Evolutionary conservation across 306 rosid species (phyloP), one percentile per base, ranked within the genome.

Genomic region (Parietaria judaica): DNA sequence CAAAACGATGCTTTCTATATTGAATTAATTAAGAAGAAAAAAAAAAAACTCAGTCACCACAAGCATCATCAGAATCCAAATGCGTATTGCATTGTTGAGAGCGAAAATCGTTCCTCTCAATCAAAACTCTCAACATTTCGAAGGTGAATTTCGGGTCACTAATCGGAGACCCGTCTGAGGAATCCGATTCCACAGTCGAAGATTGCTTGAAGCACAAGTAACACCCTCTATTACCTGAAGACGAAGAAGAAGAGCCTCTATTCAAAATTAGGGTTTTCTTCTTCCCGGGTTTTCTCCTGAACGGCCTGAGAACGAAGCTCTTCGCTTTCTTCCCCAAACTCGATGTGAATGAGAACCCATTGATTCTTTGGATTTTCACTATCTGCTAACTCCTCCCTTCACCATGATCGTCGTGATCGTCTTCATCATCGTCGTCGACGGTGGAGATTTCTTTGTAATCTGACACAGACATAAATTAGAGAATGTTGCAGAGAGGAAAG

Each of bases 21-120:
- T 41, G 45, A 41, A 41, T 41, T 41, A 41, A 41, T 41, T 41
- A 8, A 5, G n/a, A n/a, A n/a, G n/a, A 41, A 41, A 41, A 41
- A 41, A 5, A 41, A 41, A 8, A 5, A 5, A 5, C 45, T 41
- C 3, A 41, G 45, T 41, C 45, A 5, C 6, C 9, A 41, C 45
- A 41, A 23, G 31, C 31, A 23, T 41, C 45, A 41, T 41, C 45
- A 16, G 65, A 64, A 60, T 63, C 63, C 57, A 79, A 43, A 70
- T 87, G 96, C 38, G 86, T 69, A 81, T 90, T 87, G 84, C 87
- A 83, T 41, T 87, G 83, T 63, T 68, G 81, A 54, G 86, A 83
- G 76, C 63, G 76, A 63, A 90, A 90, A 76, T 83, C 88, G 71
- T 81, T 90, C 39, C 53, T 81, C 66, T 90, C 90, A 6, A 90